phyloP scores from a whole-genome alignment of 257 asterid genomes.

The Thymus mandschuricus region DNA sequence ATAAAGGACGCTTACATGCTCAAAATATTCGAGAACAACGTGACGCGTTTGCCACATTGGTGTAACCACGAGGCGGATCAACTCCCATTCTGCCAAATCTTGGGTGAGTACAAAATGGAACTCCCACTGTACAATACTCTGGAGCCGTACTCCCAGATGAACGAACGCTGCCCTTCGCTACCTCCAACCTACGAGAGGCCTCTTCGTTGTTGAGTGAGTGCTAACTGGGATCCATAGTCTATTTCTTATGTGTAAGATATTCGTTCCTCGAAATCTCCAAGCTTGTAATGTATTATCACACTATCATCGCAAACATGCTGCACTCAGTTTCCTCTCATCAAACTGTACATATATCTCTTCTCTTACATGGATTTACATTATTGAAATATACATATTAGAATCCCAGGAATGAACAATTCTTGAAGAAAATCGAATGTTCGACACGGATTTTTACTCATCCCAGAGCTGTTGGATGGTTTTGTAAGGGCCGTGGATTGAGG shows the following conservation, averaged over 20 bases:
- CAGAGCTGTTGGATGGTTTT: constrained; percentile 60
- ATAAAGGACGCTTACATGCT: constrained; percentile 96
- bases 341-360: not conserved
- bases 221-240: not conserved
- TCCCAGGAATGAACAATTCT: too few relatives aligned
- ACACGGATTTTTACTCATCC: constrained; percentile 36
- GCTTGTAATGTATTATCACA: constrained; percentile 31
- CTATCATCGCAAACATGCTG: constrained; percentile 23
- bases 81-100: constrained; percentile 90
- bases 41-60: constrained; percentile 84
- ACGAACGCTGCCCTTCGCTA: constrained; percentile 88
- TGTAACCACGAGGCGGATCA: constrained; percentile 63
- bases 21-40: constrained; percentile 72
- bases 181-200: constrained; percentile 93
- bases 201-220: constrained; percentile 50
- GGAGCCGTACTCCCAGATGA: constrained; percentile 88
- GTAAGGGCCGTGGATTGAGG: constrained; percentile 65
- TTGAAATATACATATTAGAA: too few relatives aligned
- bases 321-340: not conserved
- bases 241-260: constrained; percentile 10
- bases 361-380: too few relatives aligned
- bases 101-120: constrained; percentile 90
- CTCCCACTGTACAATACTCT: constrained; percentile 78
- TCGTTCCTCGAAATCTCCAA: constrained; percentile 8
- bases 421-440: too few relatives aligned